Evolutionary conservation across 768 basidiomycete genomes (phyloP), one percentile per base, ranked within the genome.

Genomic region (Holtermannia corniformis): DNA sequence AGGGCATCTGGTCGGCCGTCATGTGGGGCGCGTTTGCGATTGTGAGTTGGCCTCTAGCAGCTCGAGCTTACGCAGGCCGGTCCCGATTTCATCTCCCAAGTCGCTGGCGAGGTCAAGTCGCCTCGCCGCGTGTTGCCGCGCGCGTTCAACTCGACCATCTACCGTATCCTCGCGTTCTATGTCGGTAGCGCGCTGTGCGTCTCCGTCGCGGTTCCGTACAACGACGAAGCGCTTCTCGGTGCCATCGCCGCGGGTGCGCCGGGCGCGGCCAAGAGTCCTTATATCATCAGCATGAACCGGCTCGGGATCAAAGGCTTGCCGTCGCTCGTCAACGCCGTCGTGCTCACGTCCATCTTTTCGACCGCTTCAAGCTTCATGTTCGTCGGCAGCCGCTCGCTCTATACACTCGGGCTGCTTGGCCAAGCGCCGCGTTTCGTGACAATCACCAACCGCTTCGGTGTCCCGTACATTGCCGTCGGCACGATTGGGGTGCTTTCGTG

Each of bases 141-240:
- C n/a, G 60, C 58, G 13, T 59, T 60, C 60, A 59, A 59, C 27
- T 46, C 55, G 13, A 57, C 49, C 27, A 53, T 57, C 45, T 61
- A 51, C 51, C 51, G 58, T 26, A 49, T 60, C 41, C n/a, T 50
- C 14, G 47, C 42, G 44, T 57, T 57, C 51, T 61, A 55, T 50
- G 19, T 61, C 61, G 20, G 51, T 60, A 50, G 23, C 53, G 7
- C 42, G 57, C 45, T 52, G 61, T 49, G 45, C 14, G 57, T 59
- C 23, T 52, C 54, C 13, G 56, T 60, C 25, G 47, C 54, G 14
- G 37, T 51, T 5, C 43, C 54, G 5, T 49, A 56, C 11, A 49
- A 50, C 27, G 54, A 54, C 25, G 28, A 25, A 26, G 51, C 23
- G 16, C 44, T 66, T 20, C 50, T 61, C 13, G 55, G 60, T 27